A percentile compares a stretch with the other conserved stretches of the same genome.
Conservation (phyloP, 139 green algal species). For the Pleodorina starrii region DNA sequence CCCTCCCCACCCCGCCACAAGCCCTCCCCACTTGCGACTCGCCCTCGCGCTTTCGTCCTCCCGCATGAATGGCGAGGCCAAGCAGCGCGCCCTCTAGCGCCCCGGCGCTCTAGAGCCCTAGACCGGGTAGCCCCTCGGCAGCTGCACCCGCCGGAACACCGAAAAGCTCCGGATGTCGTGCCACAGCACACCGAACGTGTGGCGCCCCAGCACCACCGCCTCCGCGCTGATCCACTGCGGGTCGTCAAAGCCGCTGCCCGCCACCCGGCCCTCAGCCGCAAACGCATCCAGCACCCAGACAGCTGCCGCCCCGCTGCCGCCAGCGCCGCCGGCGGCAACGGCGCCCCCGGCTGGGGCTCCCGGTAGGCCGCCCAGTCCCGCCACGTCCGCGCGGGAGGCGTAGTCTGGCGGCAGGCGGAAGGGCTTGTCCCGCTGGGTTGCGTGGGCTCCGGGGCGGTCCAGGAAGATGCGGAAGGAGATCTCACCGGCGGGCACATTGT, state of each 20-base stretch:
- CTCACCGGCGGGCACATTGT: slow-evolving; percentile 14
- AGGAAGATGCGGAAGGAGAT: slow-evolving; percentile 6
- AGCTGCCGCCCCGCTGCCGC: not conserved
- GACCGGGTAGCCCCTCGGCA: not conserved
- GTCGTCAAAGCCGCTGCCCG: not conserved
- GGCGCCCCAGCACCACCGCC: not conserved
- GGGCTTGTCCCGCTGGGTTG: not conserved
- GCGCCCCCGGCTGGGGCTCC: no score
- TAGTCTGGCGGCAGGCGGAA: slow-evolving; percentile 37
- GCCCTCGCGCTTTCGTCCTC: no score
- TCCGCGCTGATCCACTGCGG: slow-evolving; percentile 26
- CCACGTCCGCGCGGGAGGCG: not conserved
- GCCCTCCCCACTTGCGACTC: no score
- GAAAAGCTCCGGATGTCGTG: slow-evolving; percentile 28
- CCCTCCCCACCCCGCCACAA: no score
- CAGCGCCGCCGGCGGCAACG: not conserved
- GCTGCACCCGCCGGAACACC: not conserved
- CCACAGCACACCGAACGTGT: slow-evolving; percentile 22
- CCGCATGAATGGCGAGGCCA: no score
- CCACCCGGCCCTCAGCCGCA: slow-evolving; percentile 12
- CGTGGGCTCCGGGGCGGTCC: not conserved
- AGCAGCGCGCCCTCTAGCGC: no score
- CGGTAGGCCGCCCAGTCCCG: not conserved
- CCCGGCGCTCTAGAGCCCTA: no score
- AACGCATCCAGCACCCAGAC: not conserved